phyloP scores from a whole-genome alignment of 371 early-diverging fungal species.

The Mucor mucedo region DNA sequence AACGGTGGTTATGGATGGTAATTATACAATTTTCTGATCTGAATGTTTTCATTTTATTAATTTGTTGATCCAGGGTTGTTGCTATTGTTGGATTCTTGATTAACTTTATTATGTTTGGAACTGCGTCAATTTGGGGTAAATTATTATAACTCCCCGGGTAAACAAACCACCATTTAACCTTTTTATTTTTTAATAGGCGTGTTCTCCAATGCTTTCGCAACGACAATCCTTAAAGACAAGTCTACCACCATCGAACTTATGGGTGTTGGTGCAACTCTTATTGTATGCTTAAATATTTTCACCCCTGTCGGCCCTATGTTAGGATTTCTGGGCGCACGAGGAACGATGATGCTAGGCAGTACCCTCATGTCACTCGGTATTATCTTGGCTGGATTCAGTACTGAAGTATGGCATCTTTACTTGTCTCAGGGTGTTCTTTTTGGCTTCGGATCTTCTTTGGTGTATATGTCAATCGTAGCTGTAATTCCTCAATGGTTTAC shows the following conservation, averaged over 20 bases:
- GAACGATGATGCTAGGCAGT: constrained; percentile 44
- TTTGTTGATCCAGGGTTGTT: constrained; percentile 33
- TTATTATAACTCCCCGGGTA: not conserved
- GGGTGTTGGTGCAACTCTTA: constrained; percentile 53
- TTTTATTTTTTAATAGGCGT: constrained; percentile 32
- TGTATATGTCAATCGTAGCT: constrained; percentile 45
- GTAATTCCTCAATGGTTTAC: constrained; percentile 55
- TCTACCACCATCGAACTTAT: constrained; percentile 49
- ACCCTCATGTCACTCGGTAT: constrained; percentile 55
- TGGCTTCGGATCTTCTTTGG: constrained; percentile 47
- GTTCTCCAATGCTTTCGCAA: constrained; percentile 43
- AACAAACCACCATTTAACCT: not conserved
- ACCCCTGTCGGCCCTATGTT: constrained; percentile 51
- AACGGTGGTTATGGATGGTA: constrained; percentile 53
- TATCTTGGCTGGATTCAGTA: constrained; percentile 51
- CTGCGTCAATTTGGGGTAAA: constrained; percentile 47
- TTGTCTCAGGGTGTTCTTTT: constrained; percentile 58
- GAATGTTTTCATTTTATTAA: constrained; percentile 1
- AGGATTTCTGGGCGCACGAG: constrained; percentile 44
- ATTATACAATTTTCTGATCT: not conserved
- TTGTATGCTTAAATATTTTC: constrained; percentile 49
- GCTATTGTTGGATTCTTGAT: constrained; percentile 39
- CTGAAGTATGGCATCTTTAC: constrained; percentile 61
- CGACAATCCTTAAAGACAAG: constrained; percentile 36
- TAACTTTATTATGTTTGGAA: constrained; percentile 49